A percentile compares a stretch with the other conserved stretches of the same genome.
phyloP scores from a whole-genome alignment of 208 protist species.

The Trypanosoma lewisi region DNA sequence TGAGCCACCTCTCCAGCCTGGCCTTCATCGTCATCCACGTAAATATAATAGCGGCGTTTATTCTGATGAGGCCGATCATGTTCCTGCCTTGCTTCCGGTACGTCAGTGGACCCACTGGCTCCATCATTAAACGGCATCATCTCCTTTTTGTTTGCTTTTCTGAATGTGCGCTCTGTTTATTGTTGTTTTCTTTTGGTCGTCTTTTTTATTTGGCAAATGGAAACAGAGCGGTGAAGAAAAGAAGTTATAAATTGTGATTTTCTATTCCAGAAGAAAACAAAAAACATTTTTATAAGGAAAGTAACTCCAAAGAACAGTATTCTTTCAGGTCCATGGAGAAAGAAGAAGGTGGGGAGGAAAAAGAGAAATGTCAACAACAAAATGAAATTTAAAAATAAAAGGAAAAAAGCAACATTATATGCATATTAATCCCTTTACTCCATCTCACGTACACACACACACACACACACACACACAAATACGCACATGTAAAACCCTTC shows the following conservation, averaged over 20 bases:
- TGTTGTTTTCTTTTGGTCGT: background rate
- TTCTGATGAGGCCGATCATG: constrained; percentile 8
- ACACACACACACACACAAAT: no score
- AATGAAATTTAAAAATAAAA: no score
- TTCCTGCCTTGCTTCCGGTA: background rate
- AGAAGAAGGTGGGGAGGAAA: no score
- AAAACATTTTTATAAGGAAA: no score
- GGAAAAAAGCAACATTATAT: no score
- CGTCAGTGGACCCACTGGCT: no score
- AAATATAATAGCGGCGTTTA: constrained; percentile 14
- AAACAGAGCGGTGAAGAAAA: background rate
- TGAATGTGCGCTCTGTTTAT: background rate
- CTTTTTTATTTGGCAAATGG: background rate
- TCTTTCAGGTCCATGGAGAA: no score
- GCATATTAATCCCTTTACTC: no score
- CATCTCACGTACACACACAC: no score
- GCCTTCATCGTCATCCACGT: constrained; percentile 17
- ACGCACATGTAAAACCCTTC: no score
- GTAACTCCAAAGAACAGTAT: no score
- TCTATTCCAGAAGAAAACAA: constrained; percentile 2
- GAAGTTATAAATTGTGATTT: background rate
- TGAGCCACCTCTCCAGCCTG: background rate
- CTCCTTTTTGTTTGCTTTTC: background rate
- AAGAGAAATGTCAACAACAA: no score
- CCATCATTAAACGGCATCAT: background rate